These are phyloP conservation scores for Pichia sp. DNA, from an alignment of 1,139 yeast genomes.

Conservation along the genomic window DNA sequence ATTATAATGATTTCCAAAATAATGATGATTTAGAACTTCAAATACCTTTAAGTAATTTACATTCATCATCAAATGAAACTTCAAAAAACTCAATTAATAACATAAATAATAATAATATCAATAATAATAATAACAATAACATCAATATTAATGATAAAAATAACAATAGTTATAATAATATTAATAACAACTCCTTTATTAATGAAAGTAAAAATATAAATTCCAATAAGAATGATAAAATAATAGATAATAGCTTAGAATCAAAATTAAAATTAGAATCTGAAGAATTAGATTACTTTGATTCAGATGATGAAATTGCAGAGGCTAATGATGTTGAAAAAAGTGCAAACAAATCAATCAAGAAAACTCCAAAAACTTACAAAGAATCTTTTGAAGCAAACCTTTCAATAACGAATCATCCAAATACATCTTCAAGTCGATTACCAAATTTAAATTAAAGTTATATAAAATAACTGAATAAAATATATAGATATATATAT, in stretches of 20 bases:
- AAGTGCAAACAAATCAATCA: constrained; percentile 8
- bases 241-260: not conserved
- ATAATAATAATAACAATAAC: too few relatives aligned
- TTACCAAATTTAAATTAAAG: not conserved
- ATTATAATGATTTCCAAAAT: not conserved
- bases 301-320: constrained; percentile 11
- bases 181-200: too few relatives aligned
- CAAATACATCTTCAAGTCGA: not conserved
- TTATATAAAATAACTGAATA: not conserved
- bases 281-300: constrained; percentile 1
- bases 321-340: constrained; percentile 13
- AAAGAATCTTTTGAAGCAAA: constrained; percentile 16
- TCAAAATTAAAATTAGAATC: not conserved
- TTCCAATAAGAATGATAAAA: too few relatives aligned
- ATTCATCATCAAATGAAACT: constrained; percentile 2
- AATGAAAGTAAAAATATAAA: too few relatives aligned
- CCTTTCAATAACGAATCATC: not conserved
- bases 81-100: constrained; percentile 1
- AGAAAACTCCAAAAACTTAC: constrained; percentile 10
- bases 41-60: constrained; percentile 11
- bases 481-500: not conserved
- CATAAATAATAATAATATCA: too few relatives aligned
- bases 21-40: constrained; percentile 8
- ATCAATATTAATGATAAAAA: too few relatives aligned
- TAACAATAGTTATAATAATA: too few relatives aligned